A percentile compares a stretch with the other conserved stretches of the same genome.
Conservation (phyloP, 768 basidiomycete species). For the Tubosaeta sp. region DNA sequence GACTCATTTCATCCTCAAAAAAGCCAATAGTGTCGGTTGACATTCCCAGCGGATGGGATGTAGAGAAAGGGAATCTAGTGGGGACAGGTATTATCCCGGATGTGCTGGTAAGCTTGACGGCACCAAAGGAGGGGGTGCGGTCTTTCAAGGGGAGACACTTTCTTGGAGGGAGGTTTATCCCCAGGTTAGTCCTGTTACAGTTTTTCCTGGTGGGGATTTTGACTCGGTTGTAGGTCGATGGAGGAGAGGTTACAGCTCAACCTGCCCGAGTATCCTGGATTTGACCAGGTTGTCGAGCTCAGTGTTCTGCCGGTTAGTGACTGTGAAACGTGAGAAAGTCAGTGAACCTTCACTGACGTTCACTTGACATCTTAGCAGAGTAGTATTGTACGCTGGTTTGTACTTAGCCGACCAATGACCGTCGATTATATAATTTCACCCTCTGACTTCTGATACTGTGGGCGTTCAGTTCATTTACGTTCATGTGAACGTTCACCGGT, state of each 20-base stretch:
- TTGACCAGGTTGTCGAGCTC: constrained; percentile 86
- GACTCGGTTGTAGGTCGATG: constrained; percentile 46
- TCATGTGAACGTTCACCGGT: too few relatives aligned
- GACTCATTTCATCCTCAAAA: constrained; percentile 54
- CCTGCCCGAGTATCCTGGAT: constrained; percentile 75
- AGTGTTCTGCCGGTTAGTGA: too few relatives aligned
- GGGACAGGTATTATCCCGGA: constrained; percentile 62
- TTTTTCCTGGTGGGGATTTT: neutral
- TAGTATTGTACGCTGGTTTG: too few relatives aligned
- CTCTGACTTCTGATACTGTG: too few relatives aligned
- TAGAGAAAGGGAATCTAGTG: constrained; percentile 67
- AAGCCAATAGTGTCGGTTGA: constrained; percentile 92
- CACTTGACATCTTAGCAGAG: too few relatives aligned
- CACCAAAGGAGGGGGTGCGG: constrained; percentile 86
- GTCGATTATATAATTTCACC: too few relatives aligned
- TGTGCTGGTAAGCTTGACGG: constrained; percentile 86
- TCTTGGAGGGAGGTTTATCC: constrained; percentile 90
- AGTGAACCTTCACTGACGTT: too few relatives aligned
- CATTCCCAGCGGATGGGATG: constrained; percentile 96
- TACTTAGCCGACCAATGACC: too few relatives aligned
- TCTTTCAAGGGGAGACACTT: constrained; percentile 81
- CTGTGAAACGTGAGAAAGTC: too few relatives aligned
- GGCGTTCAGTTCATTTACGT: too few relatives aligned
- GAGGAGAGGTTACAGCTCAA: constrained; percentile 75
- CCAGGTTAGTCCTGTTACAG: constrained; percentile 54